A percentile compares a stretch with the other conserved stretches of the same genome.
These are phyloP conservation scores for Penicillium dipodomyicola DNA, from an alignment of 495 filamentous ascomycete genomes.

Conservation along the genomic window DNA sequence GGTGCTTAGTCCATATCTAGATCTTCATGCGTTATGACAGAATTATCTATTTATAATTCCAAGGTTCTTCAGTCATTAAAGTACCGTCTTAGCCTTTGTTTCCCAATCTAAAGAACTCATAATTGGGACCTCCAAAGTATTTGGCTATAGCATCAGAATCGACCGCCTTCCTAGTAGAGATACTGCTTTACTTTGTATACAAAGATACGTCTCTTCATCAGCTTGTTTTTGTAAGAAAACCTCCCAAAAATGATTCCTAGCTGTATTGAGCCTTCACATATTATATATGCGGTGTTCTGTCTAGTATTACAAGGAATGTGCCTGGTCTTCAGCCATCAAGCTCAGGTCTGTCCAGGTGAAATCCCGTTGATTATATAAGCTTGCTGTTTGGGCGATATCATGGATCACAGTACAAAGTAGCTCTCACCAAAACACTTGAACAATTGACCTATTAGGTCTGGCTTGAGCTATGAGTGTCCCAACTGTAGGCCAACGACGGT, in stretches of 20 bases:
- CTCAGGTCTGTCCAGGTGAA: background rate
- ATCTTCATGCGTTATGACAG: background rate
- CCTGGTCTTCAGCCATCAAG: background rate
- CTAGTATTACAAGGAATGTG: background rate
- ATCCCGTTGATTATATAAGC: conserved; percentile 32
- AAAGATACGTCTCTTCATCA: background rate
- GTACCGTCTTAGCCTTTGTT: background rate
- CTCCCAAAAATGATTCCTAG: background rate
- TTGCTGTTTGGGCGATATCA: background rate
- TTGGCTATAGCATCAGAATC: background rate
- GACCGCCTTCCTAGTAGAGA: background rate
- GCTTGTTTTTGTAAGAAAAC: background rate
- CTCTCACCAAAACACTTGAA: background rate
- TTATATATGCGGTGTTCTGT: background rate
- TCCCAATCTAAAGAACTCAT: background rate
- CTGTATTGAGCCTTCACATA: background rate
- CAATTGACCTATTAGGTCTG: background rate
- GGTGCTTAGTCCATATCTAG: background rate
- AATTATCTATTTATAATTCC: background rate
- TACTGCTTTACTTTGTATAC: background rate
- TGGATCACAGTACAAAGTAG: background rate
- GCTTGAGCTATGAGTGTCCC: conserved; percentile 12
- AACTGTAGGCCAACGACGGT: conserved; percentile 59
- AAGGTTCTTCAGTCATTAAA: background rate
- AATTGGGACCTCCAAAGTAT: background rate